Evolutionary conservation across 192 early-diverging fungal genomes (phyloP), one percentile per base, ranked within the genome.

Genomic region (Kickxella alabastrina): DNA sequence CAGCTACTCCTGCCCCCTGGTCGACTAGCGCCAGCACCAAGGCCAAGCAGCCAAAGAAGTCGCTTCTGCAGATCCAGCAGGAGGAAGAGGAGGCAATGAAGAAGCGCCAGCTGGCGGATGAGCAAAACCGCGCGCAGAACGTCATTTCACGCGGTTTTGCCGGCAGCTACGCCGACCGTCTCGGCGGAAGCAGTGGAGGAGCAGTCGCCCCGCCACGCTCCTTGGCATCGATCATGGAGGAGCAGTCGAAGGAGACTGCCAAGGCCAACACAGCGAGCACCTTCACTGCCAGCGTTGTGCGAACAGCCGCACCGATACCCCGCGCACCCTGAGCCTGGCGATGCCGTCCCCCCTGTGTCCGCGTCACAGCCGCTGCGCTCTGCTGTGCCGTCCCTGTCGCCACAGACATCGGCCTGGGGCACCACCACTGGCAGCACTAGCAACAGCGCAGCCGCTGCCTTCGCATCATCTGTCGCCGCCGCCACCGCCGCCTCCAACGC

Each of bases 41-140:
- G 41, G 31, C 29, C 14, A 73, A 64, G 23, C 49, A 60, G 58
- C 71, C 71, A n/a, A 68, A 68, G 32, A 75, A 75, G 42, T 63
- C 71, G 26, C 49, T 78, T 13, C 34, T 73, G 57, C 68, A 78
- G 49, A 78, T 78, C 17, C 75, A 78, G 56, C 65, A 68, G 38
- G 75, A 78, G 26, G 69, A 78, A 39, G 68, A 77, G 43, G 65
- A 55, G 26, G 57, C 59, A 1, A 48, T 42, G 31, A 54, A 54
- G 39, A 59, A 51, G 31, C 68, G 59, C 34, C 71, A 64, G 36
- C 48, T 45, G 25, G 54, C 52, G 17, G 54, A 63, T 19, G 51
- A 51, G 18, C 45, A 62, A 47, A 54, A 59, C 50, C 65, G 56
- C 12, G 42, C 44, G 10, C 34, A 32, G 19, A 23, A 17, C 3